Conservation (phyloP, 441 rosid genomes). For the Erodium chrysanthum region DNA sequence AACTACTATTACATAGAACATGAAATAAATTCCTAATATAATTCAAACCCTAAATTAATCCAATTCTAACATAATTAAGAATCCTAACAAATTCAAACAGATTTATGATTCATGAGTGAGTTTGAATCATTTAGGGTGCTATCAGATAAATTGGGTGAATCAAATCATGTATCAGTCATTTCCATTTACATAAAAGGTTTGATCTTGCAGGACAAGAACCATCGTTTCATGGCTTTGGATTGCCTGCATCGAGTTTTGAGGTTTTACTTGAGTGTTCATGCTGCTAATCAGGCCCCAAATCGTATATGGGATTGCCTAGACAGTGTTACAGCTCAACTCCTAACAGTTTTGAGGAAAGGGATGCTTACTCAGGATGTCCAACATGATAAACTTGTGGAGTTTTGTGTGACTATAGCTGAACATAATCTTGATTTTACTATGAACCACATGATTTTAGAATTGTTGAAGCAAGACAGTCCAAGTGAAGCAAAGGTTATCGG, state of each 20-base stretch:
- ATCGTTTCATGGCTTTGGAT: conserved; percentile 94
- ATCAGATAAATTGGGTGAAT: background rate
- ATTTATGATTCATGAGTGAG: background rate
- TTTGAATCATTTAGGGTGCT: background rate
- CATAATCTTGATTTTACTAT: conserved; percentile 99
- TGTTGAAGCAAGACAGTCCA: conserved; percentile 90
- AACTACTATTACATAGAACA: no score
- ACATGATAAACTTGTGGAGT: conserved; percentile 96
- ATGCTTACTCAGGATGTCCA: conserved; percentile 95
- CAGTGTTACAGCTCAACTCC: conserved; percentile 94
- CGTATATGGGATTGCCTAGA: conserved; percentile 96
- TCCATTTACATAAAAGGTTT: background rate
- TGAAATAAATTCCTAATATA: no score
- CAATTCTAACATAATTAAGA: no score
- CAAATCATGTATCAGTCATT: background rate
- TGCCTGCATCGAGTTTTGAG: conserved; percentile 96
- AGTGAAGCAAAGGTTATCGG: conserved; percentile 98
- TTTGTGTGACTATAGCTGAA: conserved; percentile 92
- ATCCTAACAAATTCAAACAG: background rate
- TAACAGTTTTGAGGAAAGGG: conserved; percentile 83
- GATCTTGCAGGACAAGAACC: conserved; percentile 81
- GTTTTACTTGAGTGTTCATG: conserved; percentile 91
- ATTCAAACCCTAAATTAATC: no score
- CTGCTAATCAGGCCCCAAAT: conserved; percentile 84
- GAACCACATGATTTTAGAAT: conserved; percentile 96